Evolutionary conservation across 495 filamentous ascomycete species (phyloP).

Genomic region (Tuber umbilicatum): DNA sequence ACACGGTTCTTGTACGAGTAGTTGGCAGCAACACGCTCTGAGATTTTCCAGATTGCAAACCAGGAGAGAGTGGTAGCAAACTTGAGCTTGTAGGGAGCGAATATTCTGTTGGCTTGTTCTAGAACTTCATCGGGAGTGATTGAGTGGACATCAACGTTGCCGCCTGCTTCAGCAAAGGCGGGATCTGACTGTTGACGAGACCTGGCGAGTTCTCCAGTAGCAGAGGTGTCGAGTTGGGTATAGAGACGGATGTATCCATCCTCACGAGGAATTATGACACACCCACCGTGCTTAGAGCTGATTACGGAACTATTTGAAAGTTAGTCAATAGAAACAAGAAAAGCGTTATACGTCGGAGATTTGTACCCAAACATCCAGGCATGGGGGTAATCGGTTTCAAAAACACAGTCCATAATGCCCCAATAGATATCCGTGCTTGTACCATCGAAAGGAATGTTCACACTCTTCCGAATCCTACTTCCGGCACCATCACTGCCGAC

Average conservation of each 20-base stretch:
- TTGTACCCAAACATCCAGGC: conserved; percentile 43
- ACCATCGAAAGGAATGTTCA: conserved; percentile 44
- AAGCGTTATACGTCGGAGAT: background rate
- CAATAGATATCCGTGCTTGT: conserved; percentile 45
- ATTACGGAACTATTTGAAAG: conserved; percentile 21
- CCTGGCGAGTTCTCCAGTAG: conserved; percentile 25
- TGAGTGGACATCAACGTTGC: conserved; percentile 41
- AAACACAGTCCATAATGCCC: conserved; percentile 46
- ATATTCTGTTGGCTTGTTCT: conserved; percentile 43
- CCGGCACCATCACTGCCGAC: conserved; percentile 44
- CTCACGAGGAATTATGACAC: conserved; percentile 45
- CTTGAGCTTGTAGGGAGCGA: conserved; percentile 43
- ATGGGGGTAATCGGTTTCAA: conserved; percentile 45
- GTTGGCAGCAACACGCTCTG: conserved; percentile 43
- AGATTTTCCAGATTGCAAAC: conserved; percentile 47
- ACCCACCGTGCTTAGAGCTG: conserved; percentile 43
- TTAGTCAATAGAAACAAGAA: background rate
- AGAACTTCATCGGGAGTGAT: conserved; percentile 45
- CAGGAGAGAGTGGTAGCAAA: conserved; percentile 44
- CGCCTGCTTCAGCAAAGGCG: conserved; percentile 37
- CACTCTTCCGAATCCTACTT: conserved; percentile 39
- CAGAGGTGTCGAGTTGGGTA: conserved; percentile 34
- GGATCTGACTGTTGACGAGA: conserved; percentile 34
- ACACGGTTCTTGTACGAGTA: conserved; percentile 43
- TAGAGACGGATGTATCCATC: conserved; percentile 42